phyloP scores from a whole-genome alignment of 1,284 basidiomycete genomes.

The Sporisorium reilianum region DNA sequence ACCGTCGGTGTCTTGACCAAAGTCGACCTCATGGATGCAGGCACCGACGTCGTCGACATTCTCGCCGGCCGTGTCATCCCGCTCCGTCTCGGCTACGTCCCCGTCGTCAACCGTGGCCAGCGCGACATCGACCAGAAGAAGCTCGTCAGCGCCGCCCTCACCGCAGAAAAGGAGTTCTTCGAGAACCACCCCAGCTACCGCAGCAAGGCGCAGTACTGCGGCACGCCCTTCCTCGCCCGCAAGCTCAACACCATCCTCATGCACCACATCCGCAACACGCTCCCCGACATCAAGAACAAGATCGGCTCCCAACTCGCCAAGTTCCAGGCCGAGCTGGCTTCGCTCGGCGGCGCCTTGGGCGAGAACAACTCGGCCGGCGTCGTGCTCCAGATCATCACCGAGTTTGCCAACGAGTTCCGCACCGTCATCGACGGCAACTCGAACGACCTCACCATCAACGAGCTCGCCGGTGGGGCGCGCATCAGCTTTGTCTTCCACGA shows the following conservation, averaged over 20 bases:
- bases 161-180: constrained; percentile 93
- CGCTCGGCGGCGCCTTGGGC: constrained; percentile 95
- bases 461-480: constrained; percentile 95
- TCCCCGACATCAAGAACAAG: constrained; percentile 99
- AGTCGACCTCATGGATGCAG: constrained; percentile 98
- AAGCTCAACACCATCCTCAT: constrained; percentile 94
- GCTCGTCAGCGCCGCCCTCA: constrained; percentile 84
- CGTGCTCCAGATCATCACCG: constrained; percentile 87
- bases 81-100: constrained; percentile 96
- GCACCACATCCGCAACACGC: constrained; percentile 97
- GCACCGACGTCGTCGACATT: constrained; percentile 95
- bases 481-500: constrained; percentile 99
- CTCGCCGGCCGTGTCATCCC: constrained; percentile 96
- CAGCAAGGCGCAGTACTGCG: constrained; percentile 96
- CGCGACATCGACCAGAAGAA: constrained; percentile 95
- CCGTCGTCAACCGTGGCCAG: constrained; percentile 95
- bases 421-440: constrained; percentile 99
- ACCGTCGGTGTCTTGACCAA: constrained; percentile 97
- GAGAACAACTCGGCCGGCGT: constrained; percentile 81
- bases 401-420: constrained; percentile 97
- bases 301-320: constrained; percentile 98
- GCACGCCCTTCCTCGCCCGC: constrained; percentile 93
- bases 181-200: constrained; percentile 89
- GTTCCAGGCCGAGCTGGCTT: constrained; percentile 95
- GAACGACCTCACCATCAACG: constrained; percentile 95